These are phyloP conservation scores for Aspergillus tamarii DNA, from an alignment of 2,329 filamentous ascomycete genomes.

Conservation along the genomic window DNA sequence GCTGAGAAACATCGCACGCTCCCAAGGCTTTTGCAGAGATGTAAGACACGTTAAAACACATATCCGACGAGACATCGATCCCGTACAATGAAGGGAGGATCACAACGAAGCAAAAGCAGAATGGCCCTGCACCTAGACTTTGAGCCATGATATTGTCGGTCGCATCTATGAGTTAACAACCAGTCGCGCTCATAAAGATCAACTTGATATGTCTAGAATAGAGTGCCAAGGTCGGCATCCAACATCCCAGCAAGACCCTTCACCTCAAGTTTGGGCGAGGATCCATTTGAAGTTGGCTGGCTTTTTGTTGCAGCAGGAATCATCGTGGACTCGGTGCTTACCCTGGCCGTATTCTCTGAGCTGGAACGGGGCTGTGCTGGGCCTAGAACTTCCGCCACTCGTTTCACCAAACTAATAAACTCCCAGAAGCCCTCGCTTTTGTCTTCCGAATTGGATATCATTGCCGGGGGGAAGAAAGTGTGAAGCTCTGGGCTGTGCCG, in stretches of 20 bases:
- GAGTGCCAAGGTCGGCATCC: conserved; percentile 31
- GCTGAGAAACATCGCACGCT: background rate
- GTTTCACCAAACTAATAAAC: conserved; percentile 39
- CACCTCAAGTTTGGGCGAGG: conserved; percentile 11
- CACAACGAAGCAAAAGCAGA: background rate
- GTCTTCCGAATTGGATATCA: conserved; percentile 18
- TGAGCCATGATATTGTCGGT: background rate
- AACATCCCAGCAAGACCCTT: conserved; percentile 18
- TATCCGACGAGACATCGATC: background rate
- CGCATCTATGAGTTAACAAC: background rate
- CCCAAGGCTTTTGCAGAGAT: background rate
- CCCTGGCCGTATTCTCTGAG: background rate
- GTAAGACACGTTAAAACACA: background rate
- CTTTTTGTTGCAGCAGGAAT: background rate
- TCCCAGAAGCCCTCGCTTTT: conserved; percentile 37
- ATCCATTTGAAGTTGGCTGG: conserved; percentile 4
- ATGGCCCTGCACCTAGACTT: background rate
- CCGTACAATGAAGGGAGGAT: background rate
- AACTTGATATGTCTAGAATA: conserved; percentile 27
- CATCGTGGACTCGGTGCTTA: background rate
- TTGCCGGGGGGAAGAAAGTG: conserved; percentile 40
- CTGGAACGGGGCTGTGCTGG: conserved; percentile 18
- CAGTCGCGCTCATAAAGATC: background rate
- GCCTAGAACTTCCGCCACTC: conserved; percentile 37
- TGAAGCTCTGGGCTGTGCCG: conserved; percentile 34